Evolutionary conservation across 2,329 filamentous ascomycete species (phyloP).

Genomic region (Septoria petroselini): DNA sequence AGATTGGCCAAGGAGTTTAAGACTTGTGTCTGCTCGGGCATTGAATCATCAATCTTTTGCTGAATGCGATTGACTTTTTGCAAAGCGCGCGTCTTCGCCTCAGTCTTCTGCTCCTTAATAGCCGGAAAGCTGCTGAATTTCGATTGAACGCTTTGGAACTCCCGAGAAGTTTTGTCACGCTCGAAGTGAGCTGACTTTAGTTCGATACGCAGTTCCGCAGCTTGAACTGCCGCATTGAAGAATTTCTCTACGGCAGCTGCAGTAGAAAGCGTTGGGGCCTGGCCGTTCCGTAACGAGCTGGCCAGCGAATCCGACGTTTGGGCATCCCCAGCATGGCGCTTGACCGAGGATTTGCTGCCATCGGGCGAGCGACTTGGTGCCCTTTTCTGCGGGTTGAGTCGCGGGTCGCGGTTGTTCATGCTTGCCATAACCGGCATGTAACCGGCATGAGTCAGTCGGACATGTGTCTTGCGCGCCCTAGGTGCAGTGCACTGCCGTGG

Average conservation of each 20-base stretch:
- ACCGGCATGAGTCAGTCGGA: too few relatives aligned
- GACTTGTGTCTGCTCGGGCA: not conserved
- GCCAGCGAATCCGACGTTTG: not conserved
- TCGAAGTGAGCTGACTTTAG: slow-evolving; percentile 3
- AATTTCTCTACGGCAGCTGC: not conserved
- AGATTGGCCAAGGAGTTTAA: slow-evolving; percentile 2
- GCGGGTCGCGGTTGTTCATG: slow-evolving; percentile 3
- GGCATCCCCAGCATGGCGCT: slow-evolving; percentile 1
- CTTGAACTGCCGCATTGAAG: slow-evolving; percentile 2
- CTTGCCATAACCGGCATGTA: slow-evolving; percentile 5
- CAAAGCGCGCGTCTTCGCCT: slow-evolving; percentile 1
- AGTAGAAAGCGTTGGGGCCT: not conserved
- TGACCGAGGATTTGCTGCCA: slow-evolving; percentile 2
- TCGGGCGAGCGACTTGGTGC: slow-evolving; percentile 10
- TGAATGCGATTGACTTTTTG: slow-evolving; percentile 5
- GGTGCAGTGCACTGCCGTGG: too few relatives aligned
- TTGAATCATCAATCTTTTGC: not conserved
- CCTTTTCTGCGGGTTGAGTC: slow-evolving; percentile 2
- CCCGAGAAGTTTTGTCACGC: not conserved
- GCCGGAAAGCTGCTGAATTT: slow-evolving; percentile 13
- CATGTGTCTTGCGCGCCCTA: too few relatives aligned
- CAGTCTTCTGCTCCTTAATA: slow-evolving; percentile 17
- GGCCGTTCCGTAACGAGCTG: not conserved
- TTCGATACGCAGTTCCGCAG: slow-evolving; percentile 1
- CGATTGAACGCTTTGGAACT: slow-evolving; percentile 1